Evolutionary conservation across 1,139 yeast genomes (phyloP).

Genomic region (Hansenula sp.): DNA sequence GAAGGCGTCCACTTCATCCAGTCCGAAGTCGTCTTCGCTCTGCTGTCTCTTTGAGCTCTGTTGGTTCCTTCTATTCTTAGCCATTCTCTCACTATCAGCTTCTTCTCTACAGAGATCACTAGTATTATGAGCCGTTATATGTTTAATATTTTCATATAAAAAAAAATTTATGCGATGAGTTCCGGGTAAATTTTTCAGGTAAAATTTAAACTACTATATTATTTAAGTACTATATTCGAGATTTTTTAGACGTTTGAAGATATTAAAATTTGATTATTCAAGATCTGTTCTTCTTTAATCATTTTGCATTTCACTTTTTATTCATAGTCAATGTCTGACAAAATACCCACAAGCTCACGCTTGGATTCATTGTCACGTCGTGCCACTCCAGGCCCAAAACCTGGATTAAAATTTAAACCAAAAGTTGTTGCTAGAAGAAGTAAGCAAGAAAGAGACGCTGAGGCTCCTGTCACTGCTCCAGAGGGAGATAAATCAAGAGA

Average conservation of each 20-base stretch:
- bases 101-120: too few relatives aligned
- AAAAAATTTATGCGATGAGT: conserved; percentile 5
- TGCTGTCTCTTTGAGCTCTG: conserved; percentile 2
- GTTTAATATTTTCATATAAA: too few relatives aligned
- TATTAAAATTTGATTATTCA: too few relatives aligned
- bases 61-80: conserved; percentile 20
- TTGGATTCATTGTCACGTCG: conserved; percentile 33
- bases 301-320: too few relatives aligned
- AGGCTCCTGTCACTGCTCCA: conserved; percentile 47
- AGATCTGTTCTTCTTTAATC: too few relatives aligned
- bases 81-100: too few relatives aligned
- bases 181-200: conserved; percentile 12
- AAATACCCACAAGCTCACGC: conserved; percentile 19
- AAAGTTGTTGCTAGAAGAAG: conserved; percentile 78
- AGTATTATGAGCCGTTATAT: too few relatives aligned
- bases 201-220: too few relatives aligned
- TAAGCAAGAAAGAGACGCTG: conserved; percentile 77
- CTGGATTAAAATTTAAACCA: conserved; percentile 68
- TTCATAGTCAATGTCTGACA: conserved; percentile 24
- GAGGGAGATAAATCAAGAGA: conserved; percentile 9
- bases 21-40: conserved; percentile 28
- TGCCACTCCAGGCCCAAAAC: conserved; percentile 32
- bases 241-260: too few relatives aligned
- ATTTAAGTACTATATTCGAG: too few relatives aligned
- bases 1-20: conserved; percentile 71